Evolutionary conservation across 805 yeast genomes (phyloP).

Genomic region (Metschnikowia dekortorum): DNA sequence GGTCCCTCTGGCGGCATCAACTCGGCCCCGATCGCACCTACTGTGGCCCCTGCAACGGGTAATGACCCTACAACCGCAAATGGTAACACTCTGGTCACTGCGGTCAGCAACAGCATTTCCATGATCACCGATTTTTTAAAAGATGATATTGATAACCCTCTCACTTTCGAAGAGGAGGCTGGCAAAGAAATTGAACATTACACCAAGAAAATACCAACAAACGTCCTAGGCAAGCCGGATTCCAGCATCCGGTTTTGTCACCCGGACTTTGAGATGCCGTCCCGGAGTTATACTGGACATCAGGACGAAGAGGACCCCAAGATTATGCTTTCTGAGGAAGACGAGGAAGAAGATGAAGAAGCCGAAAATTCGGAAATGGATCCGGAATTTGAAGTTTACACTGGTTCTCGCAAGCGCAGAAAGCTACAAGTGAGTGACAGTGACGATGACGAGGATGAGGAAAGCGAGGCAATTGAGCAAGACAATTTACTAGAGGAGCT

Average conservation of each 20-base stretch:
- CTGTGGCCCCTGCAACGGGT: slow-evolving; percentile 8
- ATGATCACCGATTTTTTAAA: slow-evolving; percentile 55
- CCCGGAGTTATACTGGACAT: slow-evolving; percentile 2
- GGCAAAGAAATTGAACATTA: slow-evolving; percentile 36
- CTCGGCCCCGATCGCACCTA: slow-evolving; percentile 45
- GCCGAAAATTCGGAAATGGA: slow-evolving; percentile 5
- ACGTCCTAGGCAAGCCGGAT: slow-evolving; percentile 11
- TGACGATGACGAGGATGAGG: slow-evolving; percentile 11
- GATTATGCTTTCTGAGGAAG: slow-evolving; percentile 4
- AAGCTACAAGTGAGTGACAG: slow-evolving; percentile 11
- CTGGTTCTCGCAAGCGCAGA: not conserved
- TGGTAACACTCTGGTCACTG: slow-evolving; percentile 6
- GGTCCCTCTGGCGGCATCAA: slow-evolving; percentile 87
- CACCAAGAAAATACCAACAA: slow-evolving; percentile 19
- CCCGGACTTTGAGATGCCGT: slow-evolving; percentile 12
- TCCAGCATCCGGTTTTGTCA: slow-evolving; percentile 8
- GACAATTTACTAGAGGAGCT: slow-evolving; percentile 1
- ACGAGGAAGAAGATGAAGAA: not conserved
- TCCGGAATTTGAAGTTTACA: slow-evolving; percentile 7
- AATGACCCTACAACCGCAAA: not conserved
- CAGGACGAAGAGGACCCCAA: slow-evolving; percentile 8
- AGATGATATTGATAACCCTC: slow-evolving; percentile 65
- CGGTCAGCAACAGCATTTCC: slow-evolving; percentile 47
- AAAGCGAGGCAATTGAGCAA: slow-evolving; percentile 9
- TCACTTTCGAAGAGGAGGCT: slow-evolving; percentile 55